Evolutionary conservation across 2,329 filamentous ascomycete genomes (phyloP), one percentile per base, ranked within the genome.

Genomic region (Exophiala xenobiotica): DNA sequence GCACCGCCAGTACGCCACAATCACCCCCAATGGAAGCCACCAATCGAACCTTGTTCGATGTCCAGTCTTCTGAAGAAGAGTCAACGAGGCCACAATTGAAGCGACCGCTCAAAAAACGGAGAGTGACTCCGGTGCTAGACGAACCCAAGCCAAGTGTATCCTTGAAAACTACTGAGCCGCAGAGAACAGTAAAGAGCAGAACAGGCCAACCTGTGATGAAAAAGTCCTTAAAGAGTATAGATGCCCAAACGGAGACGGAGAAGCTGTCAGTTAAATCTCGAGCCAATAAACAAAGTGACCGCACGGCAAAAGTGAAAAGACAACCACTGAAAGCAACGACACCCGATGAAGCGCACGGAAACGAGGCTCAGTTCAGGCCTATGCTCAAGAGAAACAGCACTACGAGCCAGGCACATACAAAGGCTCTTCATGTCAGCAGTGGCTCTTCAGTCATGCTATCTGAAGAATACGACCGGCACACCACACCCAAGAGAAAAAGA

Each of bases 11-110:
- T 12, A 37, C 44, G 19, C 23, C 31, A 16, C 18, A 14, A 23
- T 23, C 38, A 40, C 20, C 19, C 7, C 22, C 22, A n/a, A 22
- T 22, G 7, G 22, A 40, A 24, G 12, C 19, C 5, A 24, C 38
- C 20, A 18, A 40, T 24, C 19, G 20, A 18, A 22, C 38, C 18
- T n/a, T 58, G 37, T 65, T 62, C 46, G 63, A 65, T 24, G 49
- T 64, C 14, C 50, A 57, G 2, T 59, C 58, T 23, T 62, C 59
- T 18, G 61, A 62, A 27, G 58, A 63, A 6, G 60, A 62, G 14
- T 24, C 46, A 3, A 39, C 22, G 6, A 43, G 14, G 8, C 31
- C 33, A 39, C 49, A 27, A 41, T 12, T 27, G 16, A 29, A 39
- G 29, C 27, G 33, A 16, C 51, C 46, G 7, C 35, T 42, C 24